Percentiles rank a stretch among this genome's conserved stretches.
Evolutionary conservation across 139 green algal genomes (phyloP).

Genomic region (Diplosphaera chodatii): DNA sequence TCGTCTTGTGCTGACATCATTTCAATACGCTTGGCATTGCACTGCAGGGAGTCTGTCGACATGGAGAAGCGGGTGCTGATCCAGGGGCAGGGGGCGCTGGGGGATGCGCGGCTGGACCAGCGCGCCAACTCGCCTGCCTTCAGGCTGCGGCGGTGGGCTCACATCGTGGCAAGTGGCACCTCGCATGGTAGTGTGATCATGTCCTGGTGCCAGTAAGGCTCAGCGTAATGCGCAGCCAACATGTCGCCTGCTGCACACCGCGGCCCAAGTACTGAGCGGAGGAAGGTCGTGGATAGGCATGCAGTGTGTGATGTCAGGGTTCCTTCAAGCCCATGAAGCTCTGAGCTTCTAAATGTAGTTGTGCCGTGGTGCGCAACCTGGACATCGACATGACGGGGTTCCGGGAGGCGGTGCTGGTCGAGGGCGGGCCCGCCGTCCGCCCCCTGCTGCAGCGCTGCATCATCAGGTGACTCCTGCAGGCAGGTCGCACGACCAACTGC

Average conservation of each 20-base stretch:
- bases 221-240: too few species aligned
- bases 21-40: too few species aligned
- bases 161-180: too few species aligned
- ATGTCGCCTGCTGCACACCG: too few species aligned
- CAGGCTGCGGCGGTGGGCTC: slow-evolving; percentile 27
- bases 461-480: slow-evolving; percentile 34
- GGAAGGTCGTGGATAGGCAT: too few species aligned
- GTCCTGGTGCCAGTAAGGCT: too few species aligned
- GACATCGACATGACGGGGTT: slow-evolving; percentile 62
- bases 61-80: slow-evolving; percentile 60
- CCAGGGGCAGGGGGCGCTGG: slow-evolving; percentile 43
- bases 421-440: slow-evolving; percentile 13
- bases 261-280: too few species aligned
- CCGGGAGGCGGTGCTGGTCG: slow-evolving; percentile 39
- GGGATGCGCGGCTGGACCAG: slow-evolving; percentile 49
- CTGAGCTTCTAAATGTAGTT: too few species aligned
- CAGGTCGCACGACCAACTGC: too few species aligned
- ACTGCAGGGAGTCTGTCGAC: slow-evolving; percentile 28
- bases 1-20: neutral
- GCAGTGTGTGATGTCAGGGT: too few species aligned
- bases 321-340: too few species aligned
- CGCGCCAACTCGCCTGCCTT: slow-evolving; percentile 55
- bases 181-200: too few species aligned
- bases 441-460: slow-evolving; percentile 43
- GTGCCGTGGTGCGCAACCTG: slow-evolving; percentile 45